These are phyloP conservation scores for Botrytis elliptica DNA, from an alignment of 2,329 filamentous ascomycete species.

Conservation along the genomic window DNA sequence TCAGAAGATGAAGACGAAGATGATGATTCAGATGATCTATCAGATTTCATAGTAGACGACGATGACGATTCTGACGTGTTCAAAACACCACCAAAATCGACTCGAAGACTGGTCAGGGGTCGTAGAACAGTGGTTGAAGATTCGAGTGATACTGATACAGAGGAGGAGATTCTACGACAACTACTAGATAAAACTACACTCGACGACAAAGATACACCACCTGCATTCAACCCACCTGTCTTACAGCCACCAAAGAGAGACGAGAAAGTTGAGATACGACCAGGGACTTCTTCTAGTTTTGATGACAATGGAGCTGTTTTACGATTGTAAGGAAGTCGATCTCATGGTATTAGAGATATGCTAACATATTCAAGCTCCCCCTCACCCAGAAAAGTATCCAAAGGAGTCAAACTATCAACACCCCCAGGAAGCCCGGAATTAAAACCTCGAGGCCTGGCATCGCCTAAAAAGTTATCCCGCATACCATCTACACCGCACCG, in stretches of 20 bases:
- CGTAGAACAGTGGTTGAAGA: constrained; percentile 23
- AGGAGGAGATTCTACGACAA: constrained; percentile 12
- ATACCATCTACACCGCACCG: constrained; percentile 56
- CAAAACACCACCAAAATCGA: constrained; percentile 30
- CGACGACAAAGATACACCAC: constrained; percentile 18
- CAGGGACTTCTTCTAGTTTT: constrained; percentile 18
- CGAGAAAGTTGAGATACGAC: constrained; percentile 14
- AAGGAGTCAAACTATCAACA: constrained; percentile 31
- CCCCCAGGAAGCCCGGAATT: constrained; percentile 34
- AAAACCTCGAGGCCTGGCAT: constrained; percentile 30
- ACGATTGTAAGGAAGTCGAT: constrained; percentile 10
- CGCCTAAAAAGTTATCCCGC: constrained; percentile 38
- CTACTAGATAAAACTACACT: constrained; percentile 17
- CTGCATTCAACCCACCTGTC: constrained; percentile 17
- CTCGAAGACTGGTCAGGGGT: constrained; percentile 34
- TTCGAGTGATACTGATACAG: constrained; percentile 22
- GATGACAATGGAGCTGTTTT: constrained; percentile 17
- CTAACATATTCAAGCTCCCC: constrained; percentile 30
- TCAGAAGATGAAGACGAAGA: constrained; percentile 11
- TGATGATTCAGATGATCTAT: constrained; percentile 31
- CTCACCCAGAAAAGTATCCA: constrained; percentile 28
- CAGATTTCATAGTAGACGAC: constrained; percentile 38
- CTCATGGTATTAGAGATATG: no score
- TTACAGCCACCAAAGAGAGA: constrained; percentile 18
- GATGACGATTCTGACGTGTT: constrained; percentile 31